phyloP scores from a whole-genome alignment of 257 asterid species.

The Solanum bukasovii region DNA sequence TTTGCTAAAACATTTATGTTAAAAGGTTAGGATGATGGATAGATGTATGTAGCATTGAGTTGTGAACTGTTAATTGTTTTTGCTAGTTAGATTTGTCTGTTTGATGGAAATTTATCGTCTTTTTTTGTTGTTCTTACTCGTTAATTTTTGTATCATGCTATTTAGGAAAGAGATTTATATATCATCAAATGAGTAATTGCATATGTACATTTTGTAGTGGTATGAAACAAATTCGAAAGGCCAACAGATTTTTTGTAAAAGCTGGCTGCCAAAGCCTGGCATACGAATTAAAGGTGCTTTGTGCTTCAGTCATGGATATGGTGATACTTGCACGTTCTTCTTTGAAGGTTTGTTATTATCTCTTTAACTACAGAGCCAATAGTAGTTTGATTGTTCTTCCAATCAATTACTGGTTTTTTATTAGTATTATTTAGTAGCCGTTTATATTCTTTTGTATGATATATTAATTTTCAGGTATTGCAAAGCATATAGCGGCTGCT shows the following conservation, averaged over 20 bases:
- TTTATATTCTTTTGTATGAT: background rate
- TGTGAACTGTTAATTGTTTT: background rate
- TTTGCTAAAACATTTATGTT: background rate
- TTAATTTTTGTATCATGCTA: background rate
- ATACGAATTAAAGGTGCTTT: conserved; percentile 77
- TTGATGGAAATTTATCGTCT: background rate
- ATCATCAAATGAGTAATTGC: background rate
- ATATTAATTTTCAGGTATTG: conserved; percentile 57
- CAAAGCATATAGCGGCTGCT: conserved; percentile 75
- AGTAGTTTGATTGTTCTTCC: background rate
- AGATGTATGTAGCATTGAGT: background rate
- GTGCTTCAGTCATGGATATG: conserved; percentile 94
- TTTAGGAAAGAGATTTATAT: background rate
- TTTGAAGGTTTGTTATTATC: conserved; percentile 64
- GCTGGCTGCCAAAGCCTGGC: conserved; percentile 96
- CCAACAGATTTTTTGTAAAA: conserved; percentile 82
- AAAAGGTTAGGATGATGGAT: background rate
- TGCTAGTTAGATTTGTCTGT: background rate
- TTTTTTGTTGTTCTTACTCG: background rate
- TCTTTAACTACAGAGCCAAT: background rate
- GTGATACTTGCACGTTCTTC: conserved; percentile 99
- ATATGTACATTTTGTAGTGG: conserved; percentile 44
- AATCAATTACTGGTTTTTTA: background rate
- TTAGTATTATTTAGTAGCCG: background rate
- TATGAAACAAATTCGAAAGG: conserved; percentile 70